Base-by-base conservation (phyloP, 345 rosid species). In the Geranium brycei region DNA sequence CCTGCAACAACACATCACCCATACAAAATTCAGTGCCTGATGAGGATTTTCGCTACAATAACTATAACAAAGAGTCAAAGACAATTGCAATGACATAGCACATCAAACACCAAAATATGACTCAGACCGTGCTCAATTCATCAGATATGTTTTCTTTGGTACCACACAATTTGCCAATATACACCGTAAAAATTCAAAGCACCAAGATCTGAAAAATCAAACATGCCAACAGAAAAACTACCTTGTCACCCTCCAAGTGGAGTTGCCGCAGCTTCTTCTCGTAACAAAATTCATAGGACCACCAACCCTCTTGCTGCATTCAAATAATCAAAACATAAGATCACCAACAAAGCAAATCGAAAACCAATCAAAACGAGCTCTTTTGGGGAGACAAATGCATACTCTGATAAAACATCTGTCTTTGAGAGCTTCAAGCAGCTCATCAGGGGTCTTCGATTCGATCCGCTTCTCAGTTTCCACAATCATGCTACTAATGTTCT, bases 271-370 rank as follows among this genome's bases (percentile, higher is more conserved):
- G 69, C 64, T 18, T 40, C 66, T 70, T 74, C 51, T 72, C 80
- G 70, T 86, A 86, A 81, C 99, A 93, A 76, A 90, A 88, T 73
- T 90, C 97, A 73, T 89, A 93, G 10, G 91, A 81, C 97, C 99
- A 90, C 99, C 99, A 93, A 80, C 95, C 96, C 64, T 90, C 99
- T 89, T 90, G 96, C 97, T 89, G 87, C 84, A 78, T 61, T 57
- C 14, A 11, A 8, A 47, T 47, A 47, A 47, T 10, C 53, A 8
- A 47, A 47, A 47, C 53, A 6, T 47, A 4, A 35, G 53, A 47
- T 47, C 10, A 3, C 53, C 41, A 35, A 35, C 41, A 35, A 35
- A 35, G 41, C 5, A 35, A 35, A 35, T 7, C 5, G 41, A 35
- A 4, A 35, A 35, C 5, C 41, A 35, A 35, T 35, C 7, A 35